Percentiles rank a stretch among this genome's conserved stretches.
Conservation (phyloP, 1,139 yeast species). For the Chernovozyma sophiae-reginae region DNA sequence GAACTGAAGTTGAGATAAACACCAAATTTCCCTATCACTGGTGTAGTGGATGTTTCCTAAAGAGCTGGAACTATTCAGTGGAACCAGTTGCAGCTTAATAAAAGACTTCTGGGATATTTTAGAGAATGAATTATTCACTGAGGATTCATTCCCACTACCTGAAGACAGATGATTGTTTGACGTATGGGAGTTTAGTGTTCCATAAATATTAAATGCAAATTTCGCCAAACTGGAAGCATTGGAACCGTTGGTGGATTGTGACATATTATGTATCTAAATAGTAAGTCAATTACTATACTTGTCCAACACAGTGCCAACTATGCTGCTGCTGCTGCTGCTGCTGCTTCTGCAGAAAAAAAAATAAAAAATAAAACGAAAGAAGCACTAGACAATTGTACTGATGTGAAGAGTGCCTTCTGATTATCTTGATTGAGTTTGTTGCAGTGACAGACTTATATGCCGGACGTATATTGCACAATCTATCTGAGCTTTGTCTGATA, state of each 20-base stretch:
- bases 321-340: too few species aligned
- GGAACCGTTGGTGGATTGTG: background rate
- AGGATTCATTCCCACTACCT: background rate
- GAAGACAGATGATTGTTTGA: background rate
- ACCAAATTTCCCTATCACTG: conserved; percentile 27
- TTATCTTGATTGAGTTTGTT: too few species aligned
- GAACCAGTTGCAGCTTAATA: background rate
- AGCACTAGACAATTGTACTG: too few species aligned
- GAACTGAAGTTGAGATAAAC: conserved; percentile 24
- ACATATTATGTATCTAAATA: too few species aligned
- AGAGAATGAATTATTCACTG: background rate
- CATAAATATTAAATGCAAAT: conserved; percentile 34
- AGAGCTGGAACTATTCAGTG: background rate
- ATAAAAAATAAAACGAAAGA: too few species aligned
- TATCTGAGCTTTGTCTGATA: too few species aligned
- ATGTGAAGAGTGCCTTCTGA: too few species aligned
- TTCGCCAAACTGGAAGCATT: conserved; percentile 18
- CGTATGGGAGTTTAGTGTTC: conserved; percentile 17
- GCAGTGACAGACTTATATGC: too few species aligned
- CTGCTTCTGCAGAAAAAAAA: too few species aligned
- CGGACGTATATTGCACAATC: too few species aligned
- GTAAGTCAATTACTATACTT: too few species aligned
- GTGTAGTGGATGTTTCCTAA: conserved; percentile 4
- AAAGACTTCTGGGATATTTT: background rate
- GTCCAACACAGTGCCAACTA: too few species aligned